Conservation (phyloP, 2,329 filamentous ascomycete genomes). For the Xylariaceae sp. region DNA sequence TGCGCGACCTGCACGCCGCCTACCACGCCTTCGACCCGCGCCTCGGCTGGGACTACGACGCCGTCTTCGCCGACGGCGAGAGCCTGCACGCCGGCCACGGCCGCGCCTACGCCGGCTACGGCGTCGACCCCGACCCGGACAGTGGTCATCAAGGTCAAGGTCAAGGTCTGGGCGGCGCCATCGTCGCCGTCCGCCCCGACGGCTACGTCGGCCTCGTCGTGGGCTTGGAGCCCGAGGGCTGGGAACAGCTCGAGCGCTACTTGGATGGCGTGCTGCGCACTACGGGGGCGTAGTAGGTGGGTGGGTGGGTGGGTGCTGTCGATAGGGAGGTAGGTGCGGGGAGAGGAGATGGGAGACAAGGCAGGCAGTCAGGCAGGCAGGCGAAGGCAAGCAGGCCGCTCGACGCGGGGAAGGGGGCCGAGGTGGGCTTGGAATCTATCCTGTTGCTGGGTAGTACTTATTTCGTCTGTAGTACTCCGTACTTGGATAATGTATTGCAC, state of each 20-base stretch:
- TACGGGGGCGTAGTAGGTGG: background rate
- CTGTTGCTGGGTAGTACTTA: too few relatives aligned
- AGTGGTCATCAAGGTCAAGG: too few relatives aligned
- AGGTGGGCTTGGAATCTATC: too few relatives aligned
- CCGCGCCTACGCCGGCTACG: slow-evolving; percentile 47
- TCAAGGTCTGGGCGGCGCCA: slow-evolving; percentile 49
- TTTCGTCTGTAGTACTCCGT: too few relatives aligned
- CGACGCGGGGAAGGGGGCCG: too few relatives aligned
- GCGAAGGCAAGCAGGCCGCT: too few relatives aligned
- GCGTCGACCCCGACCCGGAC: slow-evolving; percentile 41
- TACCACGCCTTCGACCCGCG: slow-evolving; percentile 38
- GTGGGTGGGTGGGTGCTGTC: too few relatives aligned
- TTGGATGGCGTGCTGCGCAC: slow-evolving; percentile 12
- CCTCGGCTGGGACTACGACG: slow-evolving; percentile 48
- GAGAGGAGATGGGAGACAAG: too few relatives aligned
- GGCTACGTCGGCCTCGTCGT: slow-evolving; percentile 49
- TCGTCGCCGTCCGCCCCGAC: slow-evolving; percentile 58
- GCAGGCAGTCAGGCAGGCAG: too few relatives aligned
- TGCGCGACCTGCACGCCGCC: slow-evolving; percentile 40
- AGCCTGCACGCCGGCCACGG: slow-evolving; percentile 47
- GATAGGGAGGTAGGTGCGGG: too few relatives aligned
- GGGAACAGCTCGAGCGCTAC: slow-evolving; percentile 15
- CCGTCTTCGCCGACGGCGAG: slow-evolving; percentile 47
- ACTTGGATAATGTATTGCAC: too few relatives aligned
- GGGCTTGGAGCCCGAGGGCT: slow-evolving; percentile 25